Percentiles rank a stretch among this genome's conserved stretches.
Evolutionary conservation across 108 stramenopile species (phyloP).

Genomic region (Cyclostephanos tholiformis): DNA sequence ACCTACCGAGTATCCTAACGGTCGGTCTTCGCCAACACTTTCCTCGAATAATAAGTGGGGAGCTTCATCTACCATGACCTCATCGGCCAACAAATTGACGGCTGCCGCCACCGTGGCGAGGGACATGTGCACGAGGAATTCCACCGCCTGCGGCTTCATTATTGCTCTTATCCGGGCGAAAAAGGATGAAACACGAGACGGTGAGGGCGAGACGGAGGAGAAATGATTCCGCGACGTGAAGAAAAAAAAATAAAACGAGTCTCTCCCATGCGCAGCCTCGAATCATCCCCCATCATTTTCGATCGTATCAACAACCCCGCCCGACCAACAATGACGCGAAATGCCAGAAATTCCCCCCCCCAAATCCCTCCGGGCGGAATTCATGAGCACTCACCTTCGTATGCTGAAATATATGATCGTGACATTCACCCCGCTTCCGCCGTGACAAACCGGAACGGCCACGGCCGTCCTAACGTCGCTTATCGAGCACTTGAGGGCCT

Average conservation of each 20-base stretch:
- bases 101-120: conserved; percentile 75
- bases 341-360: neutral
- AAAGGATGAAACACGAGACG: neutral
- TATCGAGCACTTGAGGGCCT: conserved; percentile 75
- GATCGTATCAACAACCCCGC: neutral
- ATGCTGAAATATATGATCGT: conserved; percentile 90
- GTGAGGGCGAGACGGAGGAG: neutral
- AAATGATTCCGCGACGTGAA: neutral
- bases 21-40: conserved; percentile 25
- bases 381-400: conserved; percentile 55
- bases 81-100: conserved; percentile 73
- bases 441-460: conserved; percentile 88
- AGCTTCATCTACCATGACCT: conserved; percentile 62
- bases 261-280: neutral
- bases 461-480: conserved; percentile 88
- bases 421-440: conserved; percentile 74
- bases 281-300: neutral
- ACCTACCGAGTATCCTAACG: conserved; percentile 23
- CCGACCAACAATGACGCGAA: neutral
- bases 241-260: neutral
- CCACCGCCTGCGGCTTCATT: conserved; percentile 78
- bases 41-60: conserved; percentile 25
- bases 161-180: conserved; percentile 53
- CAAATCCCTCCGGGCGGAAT: neutral
- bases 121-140: conserved; percentile 86